Evolutionary conservation across 169 alveolate species (phyloP).

Genomic region (Plasmodium fragile): DNA sequence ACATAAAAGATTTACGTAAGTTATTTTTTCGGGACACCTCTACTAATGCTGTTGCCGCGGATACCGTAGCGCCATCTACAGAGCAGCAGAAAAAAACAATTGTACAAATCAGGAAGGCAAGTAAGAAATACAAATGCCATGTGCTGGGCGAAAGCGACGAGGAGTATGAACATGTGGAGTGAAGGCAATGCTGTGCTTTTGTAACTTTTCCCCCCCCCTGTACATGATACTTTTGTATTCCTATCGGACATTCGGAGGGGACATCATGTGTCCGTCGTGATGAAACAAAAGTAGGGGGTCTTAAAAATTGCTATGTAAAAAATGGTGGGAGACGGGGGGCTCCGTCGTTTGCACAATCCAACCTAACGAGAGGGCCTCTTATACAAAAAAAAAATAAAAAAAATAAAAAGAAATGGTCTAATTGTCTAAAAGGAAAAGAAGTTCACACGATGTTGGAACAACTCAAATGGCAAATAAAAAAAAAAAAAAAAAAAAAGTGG

Average conservation of each 20-base stretch:
- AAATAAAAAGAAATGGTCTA: background rate
- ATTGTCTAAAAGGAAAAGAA: background rate
- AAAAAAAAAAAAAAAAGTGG: background rate
- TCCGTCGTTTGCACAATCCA: background rate
- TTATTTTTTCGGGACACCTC: slow-evolving; percentile 26
- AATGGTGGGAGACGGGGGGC: background rate
- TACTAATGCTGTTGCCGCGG: background rate
- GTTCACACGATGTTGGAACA: background rate
- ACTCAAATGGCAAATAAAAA: slow-evolving; percentile 4
- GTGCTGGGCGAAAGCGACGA: slow-evolving; percentile 31
- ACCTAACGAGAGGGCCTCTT: background rate
- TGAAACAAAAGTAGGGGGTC: background rate
- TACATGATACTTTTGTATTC: background rate
- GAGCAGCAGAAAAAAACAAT: background rate
- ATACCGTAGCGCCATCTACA: background rate
- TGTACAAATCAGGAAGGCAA: background rate
- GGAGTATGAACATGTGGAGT: slow-evolving; percentile 14
- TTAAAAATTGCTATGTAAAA: background rate
- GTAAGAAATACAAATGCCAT: slow-evolving; percentile 24
- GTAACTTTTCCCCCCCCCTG: background rate
- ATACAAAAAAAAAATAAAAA: slow-evolving; percentile 13
- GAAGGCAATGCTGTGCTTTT: background rate
- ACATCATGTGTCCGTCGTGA: background rate
- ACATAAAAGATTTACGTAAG: slow-evolving; percentile 37
- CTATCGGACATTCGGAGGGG: background rate